Evolutionary conservation across 2,329 filamentous ascomycete genomes (phyloP), one percentile per base, ranked within the genome.

Genomic region (Fusarium heterosporum): DNA sequence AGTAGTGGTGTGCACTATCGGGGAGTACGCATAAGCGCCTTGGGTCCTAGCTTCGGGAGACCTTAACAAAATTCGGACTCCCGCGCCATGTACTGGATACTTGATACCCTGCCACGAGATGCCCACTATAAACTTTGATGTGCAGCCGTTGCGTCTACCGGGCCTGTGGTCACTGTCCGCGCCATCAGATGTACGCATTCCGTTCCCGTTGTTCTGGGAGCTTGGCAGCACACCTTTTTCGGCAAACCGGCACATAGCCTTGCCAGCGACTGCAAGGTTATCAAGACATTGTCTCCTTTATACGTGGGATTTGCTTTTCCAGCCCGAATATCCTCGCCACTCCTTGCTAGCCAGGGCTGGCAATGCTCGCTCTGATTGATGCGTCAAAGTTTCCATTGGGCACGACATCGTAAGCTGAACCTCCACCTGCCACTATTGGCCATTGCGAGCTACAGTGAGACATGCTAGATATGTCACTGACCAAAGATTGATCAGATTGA

Each of bases 181-280:
- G 25, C 65, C 63, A 55, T 39, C 51, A 40, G 46, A 55, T 66
- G 70, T 63, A 68, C 25, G 38, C 47, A 40, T 64, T 46, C 64
- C 53, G 45, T 28, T 59, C 28, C 59, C 45, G 48, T 57, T 50
- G 43, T 53, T 68, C 43, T 59, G 32, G 50, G 38, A 55, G 39
- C 65, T 71, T 63, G 70, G 70, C 61, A 64, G 29, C 42, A 66
- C 68, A 72, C 70, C 64, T 68, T 57, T 57, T 49, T 71, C 70
- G 70, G 70, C 55, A 64, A 47, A 30, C 49, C 70, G 70, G 70
- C 70, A 72, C 65, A 53, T 17, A 36, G 38, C 51, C 52, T 32
- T 66, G 60, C 32, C 36, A 48, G 17, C 7, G 13, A n/a, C 32
- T 43, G 40, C 45, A 51, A 42, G 39, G 30, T 39, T 45, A 43